These are phyloP conservation scores for Candida sithepensis DNA, from an alignment of 805 yeast genomes.

Conservation along the genomic window DNA sequence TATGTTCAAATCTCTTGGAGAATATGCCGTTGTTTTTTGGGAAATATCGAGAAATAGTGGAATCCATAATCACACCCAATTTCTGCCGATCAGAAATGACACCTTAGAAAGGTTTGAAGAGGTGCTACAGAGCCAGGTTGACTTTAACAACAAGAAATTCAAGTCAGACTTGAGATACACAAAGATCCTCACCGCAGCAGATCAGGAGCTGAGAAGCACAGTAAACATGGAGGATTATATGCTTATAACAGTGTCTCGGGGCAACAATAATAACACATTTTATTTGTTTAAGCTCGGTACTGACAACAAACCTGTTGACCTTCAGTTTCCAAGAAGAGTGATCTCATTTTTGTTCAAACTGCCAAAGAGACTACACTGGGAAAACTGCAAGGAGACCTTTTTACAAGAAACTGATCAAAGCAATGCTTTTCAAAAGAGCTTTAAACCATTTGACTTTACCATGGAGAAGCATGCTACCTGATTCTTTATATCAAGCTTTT, in stretches of 20 bases:
- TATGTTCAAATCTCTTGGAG: slow-evolving; percentile 40
- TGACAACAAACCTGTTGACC: slow-evolving; percentile 44
- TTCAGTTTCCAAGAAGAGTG: slow-evolving; percentile 82
- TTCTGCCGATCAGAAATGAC: slow-evolving; percentile 57
- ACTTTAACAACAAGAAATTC: slow-evolving; percentile 46
- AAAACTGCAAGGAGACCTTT: slow-evolving; percentile 62
- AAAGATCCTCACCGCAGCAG: slow-evolving; percentile 25
- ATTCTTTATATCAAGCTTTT: no score
- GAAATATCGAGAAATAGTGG: slow-evolving; percentile 63
- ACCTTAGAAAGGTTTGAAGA: slow-evolving; percentile 38
- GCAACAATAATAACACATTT: slow-evolving; percentile 15
- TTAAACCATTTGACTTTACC: slow-evolving; percentile 53
- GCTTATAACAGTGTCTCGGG: slow-evolving; percentile 25
- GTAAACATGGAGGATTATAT: slow-evolving; percentile 37
- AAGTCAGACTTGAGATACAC: slow-evolving; percentile 39
- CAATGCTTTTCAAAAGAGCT: slow-evolving; percentile 54
- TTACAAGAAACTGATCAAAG: slow-evolving; percentile 64
- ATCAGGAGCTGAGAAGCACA: slow-evolving; percentile 18
- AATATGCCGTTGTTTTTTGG: slow-evolving; percentile 56
- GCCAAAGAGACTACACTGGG: slow-evolving; percentile 72
- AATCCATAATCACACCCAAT: slow-evolving; percentile 74
- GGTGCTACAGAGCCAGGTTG: slow-evolving; percentile 41
- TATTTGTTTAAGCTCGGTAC: slow-evolving; percentile 28
- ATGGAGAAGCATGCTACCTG: slow-evolving; percentile 3
- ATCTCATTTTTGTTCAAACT: slow-evolving; percentile 59